These are phyloP conservation scores for Pseudodiploospora longispora DNA, from an alignment of 2,329 filamentous ascomycete genomes.

Conservation along the genomic window DNA sequence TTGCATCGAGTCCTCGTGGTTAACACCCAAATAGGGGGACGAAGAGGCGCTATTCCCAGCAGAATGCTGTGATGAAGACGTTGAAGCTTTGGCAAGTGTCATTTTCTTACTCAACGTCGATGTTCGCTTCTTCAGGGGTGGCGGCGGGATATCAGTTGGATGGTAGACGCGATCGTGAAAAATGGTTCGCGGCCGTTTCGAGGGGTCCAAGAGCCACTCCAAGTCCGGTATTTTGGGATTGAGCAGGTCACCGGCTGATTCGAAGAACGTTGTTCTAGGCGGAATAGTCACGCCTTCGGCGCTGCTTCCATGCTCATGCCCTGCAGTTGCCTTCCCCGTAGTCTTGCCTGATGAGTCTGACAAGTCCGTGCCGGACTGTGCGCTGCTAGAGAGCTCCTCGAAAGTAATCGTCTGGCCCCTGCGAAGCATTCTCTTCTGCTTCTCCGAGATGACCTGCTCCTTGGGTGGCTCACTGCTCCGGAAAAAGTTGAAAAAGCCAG, in stretches of 20 bases:
- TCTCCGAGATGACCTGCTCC: slow-evolving; percentile 41
- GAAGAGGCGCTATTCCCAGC: slow-evolving; percentile 22
- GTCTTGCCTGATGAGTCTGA: slow-evolving; percentile 5
- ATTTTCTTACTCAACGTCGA: slow-evolving; percentile 28
- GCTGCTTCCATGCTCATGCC: slow-evolving; percentile 39
- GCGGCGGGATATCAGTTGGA: slow-evolving; percentile 82
- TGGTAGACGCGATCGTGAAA: slow-evolving; percentile 97
- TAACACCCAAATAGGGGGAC: slow-evolving; percentile 25
- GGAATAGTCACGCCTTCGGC: slow-evolving; percentile 54
- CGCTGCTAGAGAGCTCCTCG: slow-evolving; percentile 17
- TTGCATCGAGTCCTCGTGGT: slow-evolving; percentile 34
- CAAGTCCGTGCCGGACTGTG: slow-evolving; percentile 11
- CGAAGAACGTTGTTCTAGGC: slow-evolving; percentile 86
- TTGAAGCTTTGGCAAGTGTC: slow-evolving; percentile 7
- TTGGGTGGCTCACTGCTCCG: slow-evolving; percentile 47
- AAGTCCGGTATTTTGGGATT: slow-evolving; percentile 78
- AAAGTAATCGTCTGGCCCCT: slow-evolving; percentile 59
- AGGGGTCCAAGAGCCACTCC: slow-evolving; percentile 77
- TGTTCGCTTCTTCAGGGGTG: slow-evolving; percentile 53
- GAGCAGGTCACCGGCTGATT: slow-evolving; percentile 85
- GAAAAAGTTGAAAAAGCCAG: slow-evolving; percentile 67
- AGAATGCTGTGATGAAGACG: slow-evolving; percentile 15
- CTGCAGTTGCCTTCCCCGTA: slow-evolving; percentile 37
- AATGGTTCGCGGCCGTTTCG: slow-evolving; percentile 75
- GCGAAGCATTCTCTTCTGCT: slow-evolving; percentile 63